Percentiles rank a stretch among this genome's conserved stretches.
These are phyloP conservation scores for Carex pumila DNA, from an alignment of 176 grass and related monocot genomes.

Conservation along the genomic window DNA sequence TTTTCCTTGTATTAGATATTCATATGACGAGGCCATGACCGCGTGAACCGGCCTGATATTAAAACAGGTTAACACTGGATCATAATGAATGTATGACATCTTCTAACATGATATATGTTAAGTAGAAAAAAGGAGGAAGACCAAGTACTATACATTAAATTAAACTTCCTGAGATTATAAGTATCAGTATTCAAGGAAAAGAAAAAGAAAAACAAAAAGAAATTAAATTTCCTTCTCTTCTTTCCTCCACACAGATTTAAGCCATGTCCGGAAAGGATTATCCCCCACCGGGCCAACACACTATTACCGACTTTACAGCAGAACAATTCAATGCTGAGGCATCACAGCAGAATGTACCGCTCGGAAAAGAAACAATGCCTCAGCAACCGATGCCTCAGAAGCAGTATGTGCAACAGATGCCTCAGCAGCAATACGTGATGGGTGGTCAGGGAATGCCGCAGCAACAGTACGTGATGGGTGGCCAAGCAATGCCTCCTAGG, in stretches of 20 bases:
- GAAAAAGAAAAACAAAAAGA: background rate
- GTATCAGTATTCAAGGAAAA: background rate
- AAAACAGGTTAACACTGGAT: too few species aligned
- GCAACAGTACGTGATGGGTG: background rate
- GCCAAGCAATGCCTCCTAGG: background rate
- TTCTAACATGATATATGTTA: too few species aligned
- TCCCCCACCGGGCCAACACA: background rate
- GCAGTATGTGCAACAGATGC: background rate
- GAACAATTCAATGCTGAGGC: background rate
- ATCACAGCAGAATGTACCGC: background rate
- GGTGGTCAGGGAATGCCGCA: background rate
- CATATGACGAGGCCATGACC: too few species aligned
- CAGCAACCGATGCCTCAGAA: background rate
- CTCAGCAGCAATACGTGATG: background rate
- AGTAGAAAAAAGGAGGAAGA: too few species aligned
- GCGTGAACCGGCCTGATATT: too few species aligned
- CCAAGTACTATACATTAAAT: too few species aligned
- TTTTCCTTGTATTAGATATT: too few species aligned
- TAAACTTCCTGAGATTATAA: background rate
- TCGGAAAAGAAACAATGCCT: background rate
- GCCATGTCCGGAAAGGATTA: background rate
- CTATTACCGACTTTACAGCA: background rate
- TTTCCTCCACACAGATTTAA: background rate
- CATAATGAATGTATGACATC: too few species aligned
- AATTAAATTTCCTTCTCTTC: background rate